A percentile compares a stretch with the other conserved stretches of the same genome.
Evolutionary conservation across 2,329 filamentous ascomycete species (phyloP).

Genomic region (Fusarium clavum): DNA sequence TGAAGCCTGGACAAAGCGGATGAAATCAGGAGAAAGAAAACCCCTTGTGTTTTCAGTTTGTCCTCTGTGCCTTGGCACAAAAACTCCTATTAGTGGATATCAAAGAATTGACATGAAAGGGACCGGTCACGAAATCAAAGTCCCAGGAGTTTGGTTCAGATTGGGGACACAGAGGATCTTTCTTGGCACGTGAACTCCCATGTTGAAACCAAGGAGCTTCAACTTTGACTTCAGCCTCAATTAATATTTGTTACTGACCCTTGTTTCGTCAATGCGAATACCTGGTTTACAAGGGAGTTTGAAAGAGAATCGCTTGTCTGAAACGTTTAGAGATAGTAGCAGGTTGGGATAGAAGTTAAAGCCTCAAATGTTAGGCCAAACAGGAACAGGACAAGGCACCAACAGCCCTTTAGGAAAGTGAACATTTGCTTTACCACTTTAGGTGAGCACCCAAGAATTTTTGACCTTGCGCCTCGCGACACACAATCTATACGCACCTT

Average conservation of each 20-base stretch:
- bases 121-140: background rate
- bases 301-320: constrained; percentile 23
- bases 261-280: constrained; percentile 29
- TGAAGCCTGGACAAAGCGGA: constrained; percentile 2
- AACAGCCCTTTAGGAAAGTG: constrained; percentile 15
- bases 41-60: background rate
- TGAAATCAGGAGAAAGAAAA: constrained; percentile 7
- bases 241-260: constrained; percentile 13
- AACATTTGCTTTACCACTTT: constrained; percentile 26
- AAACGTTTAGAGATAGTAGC: constrained; percentile 18
- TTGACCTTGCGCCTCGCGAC: constrained; percentile 41
- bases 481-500: constrained; percentile 40
- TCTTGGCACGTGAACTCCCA: constrained; percentile 24
- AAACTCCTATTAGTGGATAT: background rate
- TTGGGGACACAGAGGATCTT: constrained; percentile 17
- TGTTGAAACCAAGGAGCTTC: constrained; percentile 25
- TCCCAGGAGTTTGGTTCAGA: background rate
- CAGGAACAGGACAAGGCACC: constrained; percentile 3
- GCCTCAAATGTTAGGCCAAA: constrained; percentile 22
- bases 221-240: constrained; percentile 8
- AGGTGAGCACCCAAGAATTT: constrained; percentile 46
- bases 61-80: constrained; percentile 2
- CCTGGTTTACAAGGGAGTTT: constrained; percentile 19
- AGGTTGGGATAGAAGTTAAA: background rate
- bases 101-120: constrained; percentile 2